Base-by-base conservation (phyloP, 75 land plant species). In the Sequoiadendron giganteum region DNA sequence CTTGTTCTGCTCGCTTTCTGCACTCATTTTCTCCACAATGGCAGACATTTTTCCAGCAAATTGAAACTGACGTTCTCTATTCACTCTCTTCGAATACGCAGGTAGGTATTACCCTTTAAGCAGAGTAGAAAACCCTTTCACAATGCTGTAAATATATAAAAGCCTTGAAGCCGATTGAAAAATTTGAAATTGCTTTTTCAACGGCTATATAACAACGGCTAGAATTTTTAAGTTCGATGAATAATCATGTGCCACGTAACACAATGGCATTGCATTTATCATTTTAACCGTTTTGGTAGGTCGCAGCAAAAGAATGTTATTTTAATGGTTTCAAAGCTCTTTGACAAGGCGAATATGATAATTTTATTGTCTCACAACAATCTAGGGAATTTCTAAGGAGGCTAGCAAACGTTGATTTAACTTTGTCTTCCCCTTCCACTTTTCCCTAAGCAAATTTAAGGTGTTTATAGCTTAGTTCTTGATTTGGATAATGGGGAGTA, bases 1-100 rank as follows among this genome's bases (percentile, higher is more conserved):
- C 88, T 89, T 88, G 58, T 11, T 76, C 83, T 87, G 75, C 34
- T 87, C 32, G 25, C 65, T 55, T 75, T 85, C 89, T 19, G 70
- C 28, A 42, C 72, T 70, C 77, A 87, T 81, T 52, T 89, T 88
- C 65, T 89, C 79, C 15, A 43, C 84, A 40, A 21, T 30, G 42
- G 36, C 32, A 43, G 84, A 9, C 84, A 82, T 82, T n/a, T 82
- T 34, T 34, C 10, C 34, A 2, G 8, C 39, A 34, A 25, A 28
- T 9, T 28, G 76, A 30, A 28, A 72, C 76, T 30, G n/a, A 72
- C 13, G 30, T 1, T 28, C 5, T 10, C 76, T 2, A 28, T 8
- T 72, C 3, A 58, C 16, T 21, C 25, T 21, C 25, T 58, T 54
- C 55, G 14, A 14, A 14, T 10, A 52, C 15, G 0, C 15, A 49